Evolutionary conservation across 306 rosid genomes (phyloP).

Genomic region (Phaseolus lunatus): DNA sequence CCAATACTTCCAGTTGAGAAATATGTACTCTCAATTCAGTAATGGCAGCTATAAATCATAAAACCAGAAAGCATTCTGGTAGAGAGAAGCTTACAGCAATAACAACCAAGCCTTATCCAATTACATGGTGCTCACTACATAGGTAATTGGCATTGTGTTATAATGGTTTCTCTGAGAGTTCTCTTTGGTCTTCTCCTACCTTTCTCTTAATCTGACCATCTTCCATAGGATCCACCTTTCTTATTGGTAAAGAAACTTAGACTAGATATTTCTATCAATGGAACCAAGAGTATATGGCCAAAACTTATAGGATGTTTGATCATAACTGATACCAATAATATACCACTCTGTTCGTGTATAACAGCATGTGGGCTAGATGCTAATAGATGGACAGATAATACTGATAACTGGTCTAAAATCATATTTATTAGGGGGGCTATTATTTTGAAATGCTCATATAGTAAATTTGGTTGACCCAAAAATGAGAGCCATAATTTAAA

Average conservation of each 20-base stretch:
- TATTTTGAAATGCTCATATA: not conserved
- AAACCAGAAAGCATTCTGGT: not conserved
- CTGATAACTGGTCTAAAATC: not conserved
- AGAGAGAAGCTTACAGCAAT: not conserved
- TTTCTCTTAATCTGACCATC: not conserved
- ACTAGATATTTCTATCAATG: not conserved
- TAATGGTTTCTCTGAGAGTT: slow-evolving; percentile 2
- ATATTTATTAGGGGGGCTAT: slow-evolving; percentile 6
- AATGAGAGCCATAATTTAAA: slow-evolving; percentile 17
- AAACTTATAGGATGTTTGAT: not conserved
- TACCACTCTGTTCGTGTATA: not conserved
- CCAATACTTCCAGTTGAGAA: slow-evolving; percentile 23
- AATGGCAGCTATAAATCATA: slow-evolving; percentile 3
- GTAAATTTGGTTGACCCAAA: not conserved
- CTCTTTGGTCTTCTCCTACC: not conserved
- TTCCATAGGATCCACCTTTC: not conserved
- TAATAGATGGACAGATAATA: not conserved
- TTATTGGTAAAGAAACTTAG: not conserved
- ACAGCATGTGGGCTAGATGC: not conserved
- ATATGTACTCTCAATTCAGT: slow-evolving; percentile 1
- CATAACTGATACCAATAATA: not conserved
- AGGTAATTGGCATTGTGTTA: not conserved
- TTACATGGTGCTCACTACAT: not conserved
- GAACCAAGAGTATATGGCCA: not conserved
- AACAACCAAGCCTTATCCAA: too few relatives aligned